Percentiles rank a stretch among this genome's conserved stretches.
These are phyloP conservation scores for Primulina huaijiensis DNA, from an alignment of 257 asterid species.

Conservation along the genomic window DNA sequence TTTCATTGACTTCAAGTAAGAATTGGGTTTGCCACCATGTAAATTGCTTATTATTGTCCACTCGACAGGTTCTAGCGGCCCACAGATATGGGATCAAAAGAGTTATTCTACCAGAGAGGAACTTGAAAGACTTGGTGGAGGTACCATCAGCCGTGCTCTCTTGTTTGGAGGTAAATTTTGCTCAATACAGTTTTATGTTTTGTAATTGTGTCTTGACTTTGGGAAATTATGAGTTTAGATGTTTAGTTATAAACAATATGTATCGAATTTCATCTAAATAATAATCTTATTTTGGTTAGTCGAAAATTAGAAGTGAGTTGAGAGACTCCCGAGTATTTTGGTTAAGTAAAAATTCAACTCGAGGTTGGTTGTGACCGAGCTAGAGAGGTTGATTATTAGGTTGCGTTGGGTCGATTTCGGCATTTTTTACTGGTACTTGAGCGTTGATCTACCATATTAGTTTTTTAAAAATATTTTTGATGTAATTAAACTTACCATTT, in stretches of 20 bases:
- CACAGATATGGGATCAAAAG: constrained; percentile 93
- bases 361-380: neutral
- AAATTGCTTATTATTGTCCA: constrained; percentile 1
- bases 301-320: neutral
- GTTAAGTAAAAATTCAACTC: neutral
- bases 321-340: neutral
- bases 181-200: constrained; percentile 1
- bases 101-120: constrained; percentile 93
- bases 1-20: constrained; percentile 13
- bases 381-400: neutral
- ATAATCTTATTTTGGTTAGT: neutral
- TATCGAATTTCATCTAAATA: neutral
- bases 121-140: constrained; percentile 88
- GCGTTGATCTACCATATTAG: neutral
- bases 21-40: constrained; percentile 1
- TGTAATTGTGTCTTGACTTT: neutral
- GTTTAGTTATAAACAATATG: constrained; percentile 9
- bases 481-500: neutral
- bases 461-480: too few species aligned
- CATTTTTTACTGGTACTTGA: neutral
- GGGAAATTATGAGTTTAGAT: neutral
- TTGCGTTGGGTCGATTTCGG: neutral
- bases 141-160: constrained; percentile 89
- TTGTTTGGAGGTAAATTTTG: constrained; percentile 64
- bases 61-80: constrained; percentile 88